Evolutionary conservation across 2,329 filamentous ascomycete genomes (phyloP), one percentile per base, ranked within the genome.

Genomic region (Ambrosiella xylebori): DNA sequence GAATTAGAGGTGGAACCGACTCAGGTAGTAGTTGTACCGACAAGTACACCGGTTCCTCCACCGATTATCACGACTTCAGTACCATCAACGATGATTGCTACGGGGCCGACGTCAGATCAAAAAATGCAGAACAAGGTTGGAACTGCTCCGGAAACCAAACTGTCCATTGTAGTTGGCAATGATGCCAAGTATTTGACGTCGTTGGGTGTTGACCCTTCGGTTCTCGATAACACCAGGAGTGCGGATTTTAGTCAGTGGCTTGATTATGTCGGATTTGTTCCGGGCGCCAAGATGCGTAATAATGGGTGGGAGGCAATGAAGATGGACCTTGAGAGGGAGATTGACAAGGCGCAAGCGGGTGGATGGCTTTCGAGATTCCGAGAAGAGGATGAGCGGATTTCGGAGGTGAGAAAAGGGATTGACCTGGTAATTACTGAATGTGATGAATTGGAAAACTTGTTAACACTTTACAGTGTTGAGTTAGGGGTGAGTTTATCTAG

Each of bases 391-490:
- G 89, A 93, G 61, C 81, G 91, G 59, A 86, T 96, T 1, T 84
- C 88, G 59, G 85, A 86, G 35, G 88, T 98, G 64, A 89, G 91
- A 65, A 80, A 75, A 59, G 82, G 95, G 57, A 84, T 98, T 57
- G 91, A 98, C 66, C 78, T 84, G 62, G 86, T 89, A n/a, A 89
- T 98, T 65, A 79, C 84, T 17, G 93, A 98, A 71, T 97, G 93
- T 65, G 94, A 98, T 65, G 91, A 97, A 71, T 75, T 98, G 59
- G 93, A 98, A 68, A 94, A 94, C 61, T 76, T 98, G 44, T 74
- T 98, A 56, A 98, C 93, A 0, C 73, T 98, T 39, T 98, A 98
- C 69, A 88, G 87, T 52, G 93, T 97, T 35, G 93, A 98, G 69
- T 76, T 98, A 61, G 88, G 88, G 65, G 87, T 91, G 77, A 74